A percentile compares a stretch with the other conserved stretches of the same genome.
Evolutionary conservation across 148 eudicot species (phyloP).

Genomic region (Persicaria maculosa): DNA sequence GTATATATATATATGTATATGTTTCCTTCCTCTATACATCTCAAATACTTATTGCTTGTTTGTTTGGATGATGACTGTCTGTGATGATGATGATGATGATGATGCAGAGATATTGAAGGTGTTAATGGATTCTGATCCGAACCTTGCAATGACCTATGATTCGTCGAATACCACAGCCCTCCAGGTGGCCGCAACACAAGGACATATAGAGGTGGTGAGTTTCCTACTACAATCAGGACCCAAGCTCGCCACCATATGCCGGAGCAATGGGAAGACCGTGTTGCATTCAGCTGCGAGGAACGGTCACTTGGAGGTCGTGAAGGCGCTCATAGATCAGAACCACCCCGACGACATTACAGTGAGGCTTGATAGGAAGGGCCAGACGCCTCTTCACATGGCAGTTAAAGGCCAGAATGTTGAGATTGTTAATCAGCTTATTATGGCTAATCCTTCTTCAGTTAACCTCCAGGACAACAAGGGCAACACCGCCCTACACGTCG

Average conservation of each 20-base stretch:
- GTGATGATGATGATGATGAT: no score
- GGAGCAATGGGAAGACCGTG: conserved; percentile 34
- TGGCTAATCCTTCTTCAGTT: conserved; percentile 22
- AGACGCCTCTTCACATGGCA: conserved; percentile 57
- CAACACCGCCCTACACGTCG: conserved; percentile 41
- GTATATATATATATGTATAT: no score
- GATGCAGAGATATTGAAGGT: conserved; percentile 38
- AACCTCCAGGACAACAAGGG: conserved; percentile 34
- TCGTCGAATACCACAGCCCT: conserved; percentile 40
- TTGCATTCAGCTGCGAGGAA: conserved; percentile 47
- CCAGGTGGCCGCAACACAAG: conserved; percentile 40
- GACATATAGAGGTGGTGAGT: conserved; percentile 38
- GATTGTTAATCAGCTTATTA: conserved; percentile 31
- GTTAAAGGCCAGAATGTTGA: conserved; percentile 39
- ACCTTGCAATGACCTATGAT: conserved; percentile 36
- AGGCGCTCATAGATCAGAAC: conserved; percentile 35
- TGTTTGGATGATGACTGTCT: neutral
- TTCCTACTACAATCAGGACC: conserved; percentile 33
- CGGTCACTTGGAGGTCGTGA: conserved; percentile 40
- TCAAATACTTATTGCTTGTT: no score
- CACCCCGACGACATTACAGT: conserved; percentile 28
- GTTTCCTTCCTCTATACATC: no score
- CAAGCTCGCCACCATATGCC: conserved; percentile 30
- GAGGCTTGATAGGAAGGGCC: conserved; percentile 42
- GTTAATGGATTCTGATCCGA: conserved; percentile 31